These are phyloP conservation scores for Rhizophora apiculata DNA, from an alignment of 345 rosid species.

Conservation along the genomic window DNA sequence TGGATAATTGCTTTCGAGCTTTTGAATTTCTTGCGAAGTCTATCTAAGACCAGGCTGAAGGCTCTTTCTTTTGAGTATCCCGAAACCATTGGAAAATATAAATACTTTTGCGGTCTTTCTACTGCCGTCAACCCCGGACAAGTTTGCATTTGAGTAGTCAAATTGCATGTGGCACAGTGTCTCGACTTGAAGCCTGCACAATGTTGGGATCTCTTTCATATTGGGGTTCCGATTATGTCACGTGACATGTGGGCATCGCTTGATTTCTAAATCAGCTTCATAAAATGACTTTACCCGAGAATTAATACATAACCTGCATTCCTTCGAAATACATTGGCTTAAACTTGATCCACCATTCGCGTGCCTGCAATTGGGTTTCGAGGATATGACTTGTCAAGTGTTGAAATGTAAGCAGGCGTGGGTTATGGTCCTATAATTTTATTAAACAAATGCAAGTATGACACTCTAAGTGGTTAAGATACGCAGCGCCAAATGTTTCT, in stretches of 20 bases:
- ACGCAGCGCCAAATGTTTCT: constrained; percentile 4
- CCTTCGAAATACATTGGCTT: not conserved
- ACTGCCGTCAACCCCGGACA: too few species aligned
- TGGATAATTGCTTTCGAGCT: too few species aligned
- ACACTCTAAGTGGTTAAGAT: not conserved
- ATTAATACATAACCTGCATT: not conserved
- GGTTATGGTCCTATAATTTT: not conserved
- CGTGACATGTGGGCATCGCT: constrained; percentile 38
- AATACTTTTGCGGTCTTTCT: too few species aligned
- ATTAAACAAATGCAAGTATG: not conserved
- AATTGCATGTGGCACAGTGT: not conserved
- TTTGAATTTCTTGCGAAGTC: too few species aligned
- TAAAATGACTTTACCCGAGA: not conserved
- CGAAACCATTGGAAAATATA: too few species aligned
- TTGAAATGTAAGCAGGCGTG: not conserved
- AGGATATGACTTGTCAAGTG: not conserved
- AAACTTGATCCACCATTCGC: constrained; percentile 17
- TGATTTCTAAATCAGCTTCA: constrained; percentile 7
- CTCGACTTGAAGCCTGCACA: constrained; percentile 3
- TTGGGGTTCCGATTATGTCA: constrained; percentile 43
- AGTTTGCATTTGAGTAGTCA: not conserved
- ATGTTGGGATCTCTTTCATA: constrained; percentile 42
- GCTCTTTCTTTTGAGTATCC: too few species aligned
- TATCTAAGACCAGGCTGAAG: too few species aligned
- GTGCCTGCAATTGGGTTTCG: constrained; percentile 11